Evolutionary conservation across 2,329 filamentous ascomycete genomes (phyloP).

Genomic region (Exophiala dermatitidis): DNA sequence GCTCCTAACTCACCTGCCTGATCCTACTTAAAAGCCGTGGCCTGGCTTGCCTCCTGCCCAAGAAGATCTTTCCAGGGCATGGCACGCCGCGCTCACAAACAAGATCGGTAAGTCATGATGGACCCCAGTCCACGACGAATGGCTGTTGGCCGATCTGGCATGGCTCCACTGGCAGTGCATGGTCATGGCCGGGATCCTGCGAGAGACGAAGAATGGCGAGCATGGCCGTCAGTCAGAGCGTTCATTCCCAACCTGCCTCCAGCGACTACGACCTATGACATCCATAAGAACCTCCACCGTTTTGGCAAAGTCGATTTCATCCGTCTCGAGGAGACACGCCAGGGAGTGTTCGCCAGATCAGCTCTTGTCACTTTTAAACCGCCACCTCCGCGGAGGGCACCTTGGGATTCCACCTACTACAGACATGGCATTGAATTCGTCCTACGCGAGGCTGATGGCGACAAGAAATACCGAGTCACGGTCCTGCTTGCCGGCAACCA

Average conservation of each 20-base stretch:
- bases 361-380: constrained; percentile 52
- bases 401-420: constrained; percentile 11
- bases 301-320: constrained; percentile 52
- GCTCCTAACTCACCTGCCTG: no score
- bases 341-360: constrained; percentile 35
- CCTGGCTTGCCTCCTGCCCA: background rate
- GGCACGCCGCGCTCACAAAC: background rate
- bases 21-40: background rate
- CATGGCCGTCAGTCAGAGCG: constrained; percentile 37
- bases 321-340: constrained; percentile 46
- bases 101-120: constrained; percentile 1
- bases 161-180: background rate
- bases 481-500: constrained; percentile 7
- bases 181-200: background rate
- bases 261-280: constrained; percentile 31
- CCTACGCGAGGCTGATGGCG: constrained; percentile 1
- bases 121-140: background rate
- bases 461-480: constrained; percentile 4
- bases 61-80: background rate
- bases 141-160: background rate
- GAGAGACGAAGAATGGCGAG: constrained; percentile 31
- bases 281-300: constrained; percentile 48
- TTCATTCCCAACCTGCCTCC: constrained; percentile 33
- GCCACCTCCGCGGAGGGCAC: constrained; percentile 33
- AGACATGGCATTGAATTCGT: constrained; percentile 11